Evolutionary conservation across 2,329 filamentous ascomycete species (phyloP).

Genomic region (Hypoxylon sp.): DNA sequence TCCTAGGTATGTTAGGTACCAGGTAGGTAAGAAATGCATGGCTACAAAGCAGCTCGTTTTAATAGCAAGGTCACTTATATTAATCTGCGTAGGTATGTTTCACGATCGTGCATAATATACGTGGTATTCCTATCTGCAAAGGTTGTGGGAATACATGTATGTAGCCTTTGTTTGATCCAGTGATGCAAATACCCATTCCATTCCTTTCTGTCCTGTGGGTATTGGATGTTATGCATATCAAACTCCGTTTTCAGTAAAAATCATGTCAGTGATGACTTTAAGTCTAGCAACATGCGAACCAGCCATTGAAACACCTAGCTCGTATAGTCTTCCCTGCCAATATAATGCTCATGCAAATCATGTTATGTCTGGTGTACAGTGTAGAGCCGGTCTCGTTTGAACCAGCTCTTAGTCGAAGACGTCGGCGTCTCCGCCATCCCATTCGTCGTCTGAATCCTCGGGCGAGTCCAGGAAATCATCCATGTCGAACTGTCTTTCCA

Average conservation of each 20-base stretch:
- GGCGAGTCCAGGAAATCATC: conserved; percentile 75
- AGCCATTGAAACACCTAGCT: conserved; percentile 25
- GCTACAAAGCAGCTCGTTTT: background rate
- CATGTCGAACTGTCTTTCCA: conserved; percentile 76
- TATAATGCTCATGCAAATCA: conserved; percentile 28
- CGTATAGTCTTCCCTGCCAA: conserved; percentile 7
- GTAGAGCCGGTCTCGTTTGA: background rate
- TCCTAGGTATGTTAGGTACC: too few relatives aligned
- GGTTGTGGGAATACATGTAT: conserved; percentile 4
- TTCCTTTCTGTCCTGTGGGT: conserved; percentile 13
- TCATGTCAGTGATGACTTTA: conserved; percentile 40
- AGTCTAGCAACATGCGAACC: conserved; percentile 24
- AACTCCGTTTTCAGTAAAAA: conserved; percentile 22
- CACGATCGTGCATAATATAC: background rate
- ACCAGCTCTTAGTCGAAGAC: conserved; percentile 35
- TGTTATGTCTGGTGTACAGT: conserved; percentile 12
- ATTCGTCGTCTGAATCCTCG: conserved; percentile 68
- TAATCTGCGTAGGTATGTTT: background rate
- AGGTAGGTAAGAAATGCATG: too few relatives aligned
- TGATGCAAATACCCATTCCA: conserved; percentile 15
- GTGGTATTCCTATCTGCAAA: conserved; percentile 6
- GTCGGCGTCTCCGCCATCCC: conserved; percentile 61
- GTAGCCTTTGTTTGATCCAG: conserved; percentile 4
- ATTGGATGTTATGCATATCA: conserved; percentile 18
- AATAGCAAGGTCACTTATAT: background rate